Evolutionary conservation across 805 yeast species (phyloP).

Genomic region (Kuraishia molischiana): DNA sequence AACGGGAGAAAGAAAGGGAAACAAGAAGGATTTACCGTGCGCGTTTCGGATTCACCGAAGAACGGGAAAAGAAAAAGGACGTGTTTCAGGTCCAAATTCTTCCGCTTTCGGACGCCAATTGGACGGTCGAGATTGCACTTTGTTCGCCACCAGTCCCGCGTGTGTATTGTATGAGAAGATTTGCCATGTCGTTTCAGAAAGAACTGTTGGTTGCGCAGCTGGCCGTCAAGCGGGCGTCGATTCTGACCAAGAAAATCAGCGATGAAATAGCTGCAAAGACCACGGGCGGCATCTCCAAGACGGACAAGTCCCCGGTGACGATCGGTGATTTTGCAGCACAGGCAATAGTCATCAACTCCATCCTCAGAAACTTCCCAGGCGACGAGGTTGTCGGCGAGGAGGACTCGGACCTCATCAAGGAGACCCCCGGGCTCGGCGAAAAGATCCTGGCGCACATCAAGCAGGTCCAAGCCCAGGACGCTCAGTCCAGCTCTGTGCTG

Average conservation of each 20-base stretch:
- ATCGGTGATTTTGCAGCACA: constrained; percentile 96
- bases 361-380: constrained; percentile 65
- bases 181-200: no score
- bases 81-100: neutral
- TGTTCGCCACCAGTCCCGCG: no score
- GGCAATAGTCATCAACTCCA: constrained; percentile 81
- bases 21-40: no score
- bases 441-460: constrained; percentile 52
- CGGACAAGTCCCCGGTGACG: constrained; percentile 92
- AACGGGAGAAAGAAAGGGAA: no score
- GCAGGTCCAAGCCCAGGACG: constrained; percentile 39
- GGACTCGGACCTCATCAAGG: constrained; percentile 60
- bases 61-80: neutral
- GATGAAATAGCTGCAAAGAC: constrained; percentile 39
- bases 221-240: constrained; percentile 84
- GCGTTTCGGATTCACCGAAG: no score
- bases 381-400: constrained; percentile 95
- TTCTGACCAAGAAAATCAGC: constrained; percentile 57
- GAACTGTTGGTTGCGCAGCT: constrained; percentile 50
- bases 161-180: no score
- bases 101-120: neutral
- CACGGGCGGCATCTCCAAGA: constrained; percentile 55
- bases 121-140: no score
- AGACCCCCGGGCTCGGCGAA: constrained; percentile 34
- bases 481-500: constrained; percentile 17